Evolutionary conservation across 208 protist genomes (phyloP), one percentile per base, ranked within the genome.

Genomic region (Porcisia deanei): DNA sequence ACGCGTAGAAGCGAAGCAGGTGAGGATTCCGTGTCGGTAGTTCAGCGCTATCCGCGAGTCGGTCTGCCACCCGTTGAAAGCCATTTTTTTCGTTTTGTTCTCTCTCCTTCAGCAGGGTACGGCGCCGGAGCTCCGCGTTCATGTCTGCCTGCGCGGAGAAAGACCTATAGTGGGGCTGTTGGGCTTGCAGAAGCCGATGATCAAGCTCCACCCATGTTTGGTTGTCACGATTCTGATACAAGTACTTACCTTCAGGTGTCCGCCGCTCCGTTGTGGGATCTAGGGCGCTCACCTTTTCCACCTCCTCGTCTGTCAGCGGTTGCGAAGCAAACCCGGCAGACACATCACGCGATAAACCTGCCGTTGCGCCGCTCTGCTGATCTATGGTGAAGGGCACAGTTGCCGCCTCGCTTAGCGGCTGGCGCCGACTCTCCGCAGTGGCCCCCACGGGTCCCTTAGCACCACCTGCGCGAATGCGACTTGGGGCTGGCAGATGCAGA

Each of bases 161-260:
- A 16, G 89, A 92, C 18, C 83, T 78, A 71, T 96, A 96, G 25
- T 85, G 90, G 1, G 92, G 85, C 73, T 92, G 86, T 37, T 88
- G 73, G n/a, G 84, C 83, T 10, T 76, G 73, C 52, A 94, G 71
- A 61, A 96, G 80, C 4, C 88, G 88, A 0, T 79, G 70, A 43
- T 92, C 82, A 39, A 96, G 85, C 77, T 90, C 82, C 39, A 94
- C 88, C 90, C 92, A 96, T n/a, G 61, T 87, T 20, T 88, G 82
- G 55, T 93, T 86, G 68, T 94, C 90, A 30, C 92, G 86, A 70
- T 82, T 94, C 54, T 96, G 88, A 54, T 96, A 96, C 77, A 92
- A 77, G 60, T 88, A 96, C 71, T 84, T 90, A 12, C 92, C 92
- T 3, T 58, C 61, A 0, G 88, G 89, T 7, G 88, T 94, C 25